Evolutionary conservation across 306 rosid genomes (phyloP), one percentile per base, ranked within the genome.

Genomic region (Cucurbita moschata): DNA sequence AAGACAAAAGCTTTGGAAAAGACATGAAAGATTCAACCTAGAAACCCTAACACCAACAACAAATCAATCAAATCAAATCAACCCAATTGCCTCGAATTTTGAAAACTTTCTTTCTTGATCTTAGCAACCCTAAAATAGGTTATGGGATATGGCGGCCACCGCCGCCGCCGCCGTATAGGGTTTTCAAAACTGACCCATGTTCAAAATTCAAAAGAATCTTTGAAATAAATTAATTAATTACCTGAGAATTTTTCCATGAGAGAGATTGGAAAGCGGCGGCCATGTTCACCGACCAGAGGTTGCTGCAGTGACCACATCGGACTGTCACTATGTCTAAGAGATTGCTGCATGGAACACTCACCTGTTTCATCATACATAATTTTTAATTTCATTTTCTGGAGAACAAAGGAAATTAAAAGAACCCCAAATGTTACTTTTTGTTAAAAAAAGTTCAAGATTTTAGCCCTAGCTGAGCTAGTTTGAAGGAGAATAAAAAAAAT

Each of bases 251-350:
- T 65, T 71, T 97, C 92, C 91, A 95, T 52, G 99, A 86, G 71
- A 88, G 85, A 57, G 97, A 85, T 80, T 91, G 97, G 78, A 91
- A 86, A 63, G 99, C 96, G 5, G 97, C 97, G 54, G 97, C 97
- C 99, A 95, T 95, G 77, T 95, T 95, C 78, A 95, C 97, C 64
- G 99, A 89, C 99, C 96, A 95, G n/a, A 95, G 90, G 83, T 95
- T 95, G 77, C 90, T 88, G 88, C 99, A 95, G 90, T 91, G 99
- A 21, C 99, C 99, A 73, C 99, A 95, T 85, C 99, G 91, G 76
- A 95, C 97, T 64, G 99, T 95, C 84, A 95, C 99, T 10, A 89
- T 91, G 89, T 95, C 99, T 68, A 88, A 82, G 40, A 95, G 79
- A 82, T 84, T 89, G 76, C 86, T 89, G 97, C 96, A 95, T 91